Evolutionary conservation across 805 yeast species (phyloP).

Genomic region (Nakazawaea siamensis): DNA sequence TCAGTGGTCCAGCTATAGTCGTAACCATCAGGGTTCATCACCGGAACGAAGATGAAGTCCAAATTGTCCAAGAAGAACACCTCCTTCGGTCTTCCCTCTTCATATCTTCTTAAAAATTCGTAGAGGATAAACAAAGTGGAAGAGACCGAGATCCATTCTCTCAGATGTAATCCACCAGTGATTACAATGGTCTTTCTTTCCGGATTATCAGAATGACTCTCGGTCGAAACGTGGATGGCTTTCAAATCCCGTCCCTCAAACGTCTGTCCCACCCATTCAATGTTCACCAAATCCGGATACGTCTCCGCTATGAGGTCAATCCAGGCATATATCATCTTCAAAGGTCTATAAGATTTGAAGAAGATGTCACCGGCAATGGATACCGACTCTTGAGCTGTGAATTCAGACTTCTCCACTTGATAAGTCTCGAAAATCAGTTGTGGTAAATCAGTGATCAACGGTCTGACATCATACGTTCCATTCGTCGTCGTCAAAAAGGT

Average conservation of each 20-base stretch:
- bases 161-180: slow-evolving; percentile 80
- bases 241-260: slow-evolving; percentile 65
- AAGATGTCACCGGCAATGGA: slow-evolving; percentile 39
- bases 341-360: slow-evolving; percentile 61
- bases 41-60: slow-evolving; percentile 75
- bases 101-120: slow-evolving; percentile 39
- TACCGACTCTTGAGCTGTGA: slow-evolving; percentile 8
- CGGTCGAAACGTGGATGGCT: slow-evolving; percentile 55
- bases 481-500: background rate
- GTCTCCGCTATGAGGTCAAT: slow-evolving; percentile 49
- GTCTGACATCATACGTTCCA: slow-evolving; percentile 21
- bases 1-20: slow-evolving; percentile 74
- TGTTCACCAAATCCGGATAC: slow-evolving; percentile 53
- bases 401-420: slow-evolving; percentile 8
- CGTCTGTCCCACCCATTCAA: slow-evolving; percentile 69
- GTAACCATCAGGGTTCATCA: slow-evolving; percentile 88
- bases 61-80: slow-evolving; percentile 42
- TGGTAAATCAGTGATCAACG: slow-evolving; percentile 49
- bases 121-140: slow-evolving; percentile 52
- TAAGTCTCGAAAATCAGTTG: slow-evolving; percentile 48
- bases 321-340: slow-evolving; percentile 68
- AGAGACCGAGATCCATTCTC: slow-evolving; percentile 83
- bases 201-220: slow-evolving; percentile 23
- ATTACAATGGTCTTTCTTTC: slow-evolving; percentile 57
- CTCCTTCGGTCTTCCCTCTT: slow-evolving; percentile 29